Conservation (phyloP, 192 early-diverging fungal species). For the Coemansia sp. region DNA sequence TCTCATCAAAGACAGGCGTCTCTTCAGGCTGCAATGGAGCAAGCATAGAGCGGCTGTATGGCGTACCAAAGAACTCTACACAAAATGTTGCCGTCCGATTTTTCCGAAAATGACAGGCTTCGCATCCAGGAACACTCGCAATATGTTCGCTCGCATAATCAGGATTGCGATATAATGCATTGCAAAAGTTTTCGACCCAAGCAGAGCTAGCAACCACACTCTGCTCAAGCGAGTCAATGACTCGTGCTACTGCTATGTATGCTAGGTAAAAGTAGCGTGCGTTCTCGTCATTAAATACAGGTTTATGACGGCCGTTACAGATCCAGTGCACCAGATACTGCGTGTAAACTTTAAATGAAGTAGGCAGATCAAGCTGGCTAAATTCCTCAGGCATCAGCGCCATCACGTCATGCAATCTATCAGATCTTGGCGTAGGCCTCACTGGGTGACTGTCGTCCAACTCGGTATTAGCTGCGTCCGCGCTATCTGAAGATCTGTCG, state of each 20-base stretch:
- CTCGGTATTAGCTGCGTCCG: not conserved
- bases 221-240: conserved; percentile 45
- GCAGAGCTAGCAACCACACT: conserved; percentile 46
- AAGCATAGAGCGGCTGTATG: conserved; percentile 29
- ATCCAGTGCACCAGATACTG: conserved; percentile 53
- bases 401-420: conserved; percentile 8
- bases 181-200: conserved; percentile 35
- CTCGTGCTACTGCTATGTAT: conserved; percentile 38
- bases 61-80: conserved; percentile 24
- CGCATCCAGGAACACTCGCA: conserved; percentile 27
- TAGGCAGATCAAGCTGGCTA: conserved; percentile 35
- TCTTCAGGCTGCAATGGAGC: conserved; percentile 23
- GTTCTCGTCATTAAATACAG: conserved; percentile 12
- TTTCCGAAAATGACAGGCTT: conserved; percentile 43
- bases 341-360: conserved; percentile 46
- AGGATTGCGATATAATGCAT: conserved; percentile 27
- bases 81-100: conserved; percentile 45
- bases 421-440: conserved; percentile 10
- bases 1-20: not conserved
- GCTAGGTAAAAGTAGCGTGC: conserved; percentile 42
- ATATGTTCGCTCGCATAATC: conserved; percentile 14
- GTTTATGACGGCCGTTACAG: conserved; percentile 25
- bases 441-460: not conserved
- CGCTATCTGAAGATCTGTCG: not conserved
- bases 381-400: conserved; percentile 42